phyloP scores from a whole-genome alignment of 176 grass and related monocot genomes.

The Phoenix roebelenii region DNA sequence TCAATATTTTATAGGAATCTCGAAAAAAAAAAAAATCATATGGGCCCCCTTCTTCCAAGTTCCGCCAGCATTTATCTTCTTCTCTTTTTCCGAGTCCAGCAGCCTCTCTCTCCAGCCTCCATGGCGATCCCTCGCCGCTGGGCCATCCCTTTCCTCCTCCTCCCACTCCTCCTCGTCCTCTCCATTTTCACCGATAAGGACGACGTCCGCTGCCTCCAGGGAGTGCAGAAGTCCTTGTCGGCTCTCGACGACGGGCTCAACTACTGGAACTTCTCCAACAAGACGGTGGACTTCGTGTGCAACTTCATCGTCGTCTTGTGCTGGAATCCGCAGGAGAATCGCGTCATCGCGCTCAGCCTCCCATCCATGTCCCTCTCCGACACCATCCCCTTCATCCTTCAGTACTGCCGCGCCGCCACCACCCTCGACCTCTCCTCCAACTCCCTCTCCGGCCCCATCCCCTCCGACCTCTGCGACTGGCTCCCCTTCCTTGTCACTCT shows the following conservation, averaged over 20 bases:
- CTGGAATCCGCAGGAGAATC: constrained; percentile 11
- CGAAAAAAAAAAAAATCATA: too few relatives aligned
- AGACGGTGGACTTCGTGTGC: constrained; percentile 1
- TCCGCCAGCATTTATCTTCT: too few relatives aligned
- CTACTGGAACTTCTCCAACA: constrained; percentile 12
- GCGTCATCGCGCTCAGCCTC: constrained; percentile 8
- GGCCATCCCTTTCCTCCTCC: neutral
- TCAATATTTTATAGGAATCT: too few relatives aligned
- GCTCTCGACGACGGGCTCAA: neutral
- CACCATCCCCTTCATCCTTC: neutral
- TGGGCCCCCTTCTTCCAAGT: too few relatives aligned
- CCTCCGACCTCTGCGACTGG: constrained; percentile 7
- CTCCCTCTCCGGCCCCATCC: neutral
- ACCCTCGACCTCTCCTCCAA: constrained; percentile 10
- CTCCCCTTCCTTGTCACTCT: constrained; percentile 8
- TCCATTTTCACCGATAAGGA: neutral
- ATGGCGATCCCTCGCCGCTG: too few relatives aligned
- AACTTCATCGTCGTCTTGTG: constrained; percentile 7
- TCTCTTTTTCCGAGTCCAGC: too few relatives aligned
- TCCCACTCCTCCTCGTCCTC: neutral
- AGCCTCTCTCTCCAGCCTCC: too few relatives aligned
- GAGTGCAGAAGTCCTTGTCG: neutral
- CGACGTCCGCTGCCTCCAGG: constrained; percentile 5
- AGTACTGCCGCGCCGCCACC: neutral
- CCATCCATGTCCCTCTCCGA: neutral